phyloP scores from a whole-genome alignment of 2,329 filamentous ascomycete species.

The Ceratocystis lukuohia region DNA sequence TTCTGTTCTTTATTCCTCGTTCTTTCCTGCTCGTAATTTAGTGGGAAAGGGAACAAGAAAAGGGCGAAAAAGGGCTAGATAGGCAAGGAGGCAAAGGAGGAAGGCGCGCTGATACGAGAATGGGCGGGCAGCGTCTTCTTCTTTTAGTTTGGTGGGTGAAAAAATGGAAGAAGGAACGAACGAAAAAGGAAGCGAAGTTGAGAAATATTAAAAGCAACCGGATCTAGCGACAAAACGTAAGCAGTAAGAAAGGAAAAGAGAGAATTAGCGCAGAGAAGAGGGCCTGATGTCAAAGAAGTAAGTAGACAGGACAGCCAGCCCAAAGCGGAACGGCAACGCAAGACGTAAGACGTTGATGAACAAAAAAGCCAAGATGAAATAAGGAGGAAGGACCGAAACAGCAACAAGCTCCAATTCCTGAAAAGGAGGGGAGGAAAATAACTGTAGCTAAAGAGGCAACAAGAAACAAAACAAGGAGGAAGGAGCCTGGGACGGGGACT shows the following conservation, averaged over 20 bases:
- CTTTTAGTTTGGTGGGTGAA: too few relatives aligned
- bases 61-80: background rate
- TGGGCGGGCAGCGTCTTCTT: too few relatives aligned
- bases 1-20: background rate
- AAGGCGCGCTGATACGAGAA: background rate
- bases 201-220: background rate
- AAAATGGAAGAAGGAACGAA: background rate
- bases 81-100: background rate
- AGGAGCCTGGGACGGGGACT: background rate
- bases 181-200: slow-evolving; percentile 10
- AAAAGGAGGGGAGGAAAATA: background rate
- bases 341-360: background rate
- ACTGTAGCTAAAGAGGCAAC: background rate
- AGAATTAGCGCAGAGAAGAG: background rate
- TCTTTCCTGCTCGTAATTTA: background rate
- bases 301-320: background rate
- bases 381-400: background rate
- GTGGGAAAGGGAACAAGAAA: background rate
- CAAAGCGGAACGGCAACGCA: background rate
- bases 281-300: background rate
- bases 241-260: slow-evolving; percentile 18
- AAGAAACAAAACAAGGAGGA: background rate
- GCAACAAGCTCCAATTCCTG: too few relatives aligned
- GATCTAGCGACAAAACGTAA: slow-evolving; percentile 17
- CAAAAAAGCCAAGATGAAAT: background rate